Percentiles rank a stretch among this genome's conserved stretches.
These are phyloP conservation scores for Brassica cretica DNA, from an alignment of 345 rosid species.

Conservation along the genomic window DNA sequence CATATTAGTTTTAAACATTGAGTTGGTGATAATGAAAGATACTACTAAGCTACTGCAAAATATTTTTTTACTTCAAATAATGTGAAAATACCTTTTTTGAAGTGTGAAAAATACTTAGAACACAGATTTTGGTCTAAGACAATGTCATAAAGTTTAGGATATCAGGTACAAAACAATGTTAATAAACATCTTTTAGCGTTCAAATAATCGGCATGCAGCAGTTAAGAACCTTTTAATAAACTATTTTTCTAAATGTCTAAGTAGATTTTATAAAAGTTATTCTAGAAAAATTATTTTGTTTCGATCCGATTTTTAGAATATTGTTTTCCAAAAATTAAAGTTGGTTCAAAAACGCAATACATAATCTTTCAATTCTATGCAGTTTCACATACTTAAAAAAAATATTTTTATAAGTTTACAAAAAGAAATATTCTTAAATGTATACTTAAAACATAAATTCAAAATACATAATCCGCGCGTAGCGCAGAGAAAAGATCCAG, in stretches of 20 bases:
- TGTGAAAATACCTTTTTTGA: background rate
- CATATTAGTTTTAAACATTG: background rate
- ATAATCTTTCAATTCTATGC: too few relatives aligned
- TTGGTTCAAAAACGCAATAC: too few relatives aligned
- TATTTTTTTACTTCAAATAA: background rate
- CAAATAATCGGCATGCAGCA: background rate
- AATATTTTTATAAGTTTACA: too few relatives aligned
- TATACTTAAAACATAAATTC: too few relatives aligned
- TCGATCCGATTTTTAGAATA: too few relatives aligned
- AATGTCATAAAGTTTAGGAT: background rate
- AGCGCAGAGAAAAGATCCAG: too few relatives aligned
- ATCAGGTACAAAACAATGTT: background rate
- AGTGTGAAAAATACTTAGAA: background rate
- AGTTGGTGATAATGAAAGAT: background rate
- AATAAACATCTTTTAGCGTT: background rate
- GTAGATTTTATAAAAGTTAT: too few relatives aligned
- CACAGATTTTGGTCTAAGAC: background rate
- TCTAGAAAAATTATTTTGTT: too few relatives aligned
- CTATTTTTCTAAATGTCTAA: background rate
- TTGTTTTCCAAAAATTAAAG: too few relatives aligned
- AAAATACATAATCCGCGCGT: too few relatives aligned
- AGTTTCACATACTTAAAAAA: too few relatives aligned
- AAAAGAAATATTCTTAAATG: too few relatives aligned
- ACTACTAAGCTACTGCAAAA: background rate
- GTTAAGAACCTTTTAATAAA: background rate